These are phyloP conservation scores for Bassia scoparia DNA, from an alignment of 148 eudicot genomes.

Conservation along the genomic window DNA sequence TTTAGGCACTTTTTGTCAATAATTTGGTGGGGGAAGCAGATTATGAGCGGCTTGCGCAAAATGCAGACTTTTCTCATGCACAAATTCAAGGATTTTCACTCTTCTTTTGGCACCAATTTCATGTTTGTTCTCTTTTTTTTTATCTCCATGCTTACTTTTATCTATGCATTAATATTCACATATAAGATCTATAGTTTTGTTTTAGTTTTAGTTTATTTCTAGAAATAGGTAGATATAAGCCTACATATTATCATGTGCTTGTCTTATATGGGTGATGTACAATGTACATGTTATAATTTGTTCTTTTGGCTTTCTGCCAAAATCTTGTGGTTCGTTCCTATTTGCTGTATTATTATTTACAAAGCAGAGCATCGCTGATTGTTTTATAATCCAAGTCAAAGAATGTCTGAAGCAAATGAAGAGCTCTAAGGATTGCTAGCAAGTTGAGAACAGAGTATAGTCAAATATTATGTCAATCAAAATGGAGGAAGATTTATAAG, in stretches of 20 bases:
- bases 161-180: too few species aligned
- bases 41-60: too few species aligned
- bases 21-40: too few species aligned
- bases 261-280: constrained; percentile 4
- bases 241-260: not conserved
- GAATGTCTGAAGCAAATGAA: constrained; percentile 77
- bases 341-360: not conserved
- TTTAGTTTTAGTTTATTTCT: too few species aligned
- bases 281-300: not conserved
- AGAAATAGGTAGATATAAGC: not conserved
- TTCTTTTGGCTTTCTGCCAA: not conserved
- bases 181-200: too few species aligned
- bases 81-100: too few species aligned
- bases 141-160: too few species aligned
- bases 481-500: constrained; percentile 25
- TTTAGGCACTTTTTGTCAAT: too few species aligned
- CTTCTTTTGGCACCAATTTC: too few species aligned
- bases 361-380: not conserved
- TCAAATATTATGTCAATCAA: constrained; percentile 33
- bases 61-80: too few species aligned
- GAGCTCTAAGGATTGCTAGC: constrained; percentile 75
- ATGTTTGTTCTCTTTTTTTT: too few species aligned
- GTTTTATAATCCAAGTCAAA: constrained; percentile 59
- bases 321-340: not conserved
- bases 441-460: constrained; percentile 63